Conservation (phyloP, 768 basidiomycete species). For the Dioszegia aurantiaca region DNA sequence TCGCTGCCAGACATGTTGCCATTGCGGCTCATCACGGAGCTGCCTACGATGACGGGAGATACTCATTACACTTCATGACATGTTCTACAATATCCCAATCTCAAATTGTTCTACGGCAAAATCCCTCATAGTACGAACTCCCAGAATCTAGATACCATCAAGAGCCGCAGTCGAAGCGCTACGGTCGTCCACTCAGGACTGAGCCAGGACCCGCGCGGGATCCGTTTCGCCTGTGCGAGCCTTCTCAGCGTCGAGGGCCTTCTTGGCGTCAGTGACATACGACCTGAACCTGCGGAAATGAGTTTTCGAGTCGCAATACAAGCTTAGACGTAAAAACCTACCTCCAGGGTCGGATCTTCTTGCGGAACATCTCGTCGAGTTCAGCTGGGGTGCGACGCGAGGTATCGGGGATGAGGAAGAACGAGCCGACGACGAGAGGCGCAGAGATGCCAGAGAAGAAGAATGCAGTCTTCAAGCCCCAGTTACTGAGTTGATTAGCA, state of each 20-base stretch:
- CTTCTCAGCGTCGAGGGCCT: conserved; percentile 23
- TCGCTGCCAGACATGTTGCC: too few species aligned
- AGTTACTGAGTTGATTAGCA: conserved; percentile 31
- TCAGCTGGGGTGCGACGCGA: conserved; percentile 30
- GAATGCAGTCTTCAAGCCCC: conserved; percentile 40
- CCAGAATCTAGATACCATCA: too few species aligned
- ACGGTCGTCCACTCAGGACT: too few species aligned
- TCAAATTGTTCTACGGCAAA: too few species aligned
- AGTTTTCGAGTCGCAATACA: not conserved
- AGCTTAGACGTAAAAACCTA: conserved; percentile 15
- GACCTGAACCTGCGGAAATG: conserved; percentile 10
- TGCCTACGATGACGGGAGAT: too few species aligned
- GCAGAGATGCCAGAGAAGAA: conserved; percentile 35
- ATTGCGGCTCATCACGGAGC: too few species aligned
- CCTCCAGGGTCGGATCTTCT: conserved; percentile 37
- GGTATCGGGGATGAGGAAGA: conserved; percentile 41
- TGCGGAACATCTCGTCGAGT: conserved; percentile 41
- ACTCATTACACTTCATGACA: too few species aligned
- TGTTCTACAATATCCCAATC: too few species aligned
- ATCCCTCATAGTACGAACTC: too few species aligned
- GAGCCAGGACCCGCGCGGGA: conserved; percentile 7
- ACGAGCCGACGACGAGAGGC: conserved; percentile 28
- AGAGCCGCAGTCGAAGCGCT: too few species aligned
- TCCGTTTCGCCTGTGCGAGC: conserved; percentile 27
- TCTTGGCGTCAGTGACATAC: conserved; percentile 33